A percentile compares a stretch with the other conserved stretches of the same genome.
Conservation (phyloP, 176 grass and related monocot genomes). For the Panicum miliaceum region DNA sequence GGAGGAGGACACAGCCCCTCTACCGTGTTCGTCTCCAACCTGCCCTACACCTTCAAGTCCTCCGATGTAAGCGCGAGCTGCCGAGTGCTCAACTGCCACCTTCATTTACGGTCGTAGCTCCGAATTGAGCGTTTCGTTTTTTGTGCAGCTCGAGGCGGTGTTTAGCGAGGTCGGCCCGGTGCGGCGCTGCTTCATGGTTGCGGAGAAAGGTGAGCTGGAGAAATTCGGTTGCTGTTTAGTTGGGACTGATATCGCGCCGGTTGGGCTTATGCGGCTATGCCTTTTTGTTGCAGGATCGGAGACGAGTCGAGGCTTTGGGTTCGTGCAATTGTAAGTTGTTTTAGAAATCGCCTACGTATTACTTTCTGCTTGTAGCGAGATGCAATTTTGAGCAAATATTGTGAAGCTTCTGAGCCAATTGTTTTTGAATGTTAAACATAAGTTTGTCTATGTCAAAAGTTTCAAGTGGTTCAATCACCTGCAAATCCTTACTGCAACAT, state of each 20-base stretch:
- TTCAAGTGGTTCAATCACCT: not conserved
- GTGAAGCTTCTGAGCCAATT: not conserved
- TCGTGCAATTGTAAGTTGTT: conserved; percentile 88
- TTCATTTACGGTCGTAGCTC: not conserved
- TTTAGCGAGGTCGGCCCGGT: conserved; percentile 95
- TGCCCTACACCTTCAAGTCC: conserved; percentile 86
- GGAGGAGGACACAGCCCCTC: conserved; percentile 62
- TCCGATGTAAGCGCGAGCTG: conserved; percentile 50
- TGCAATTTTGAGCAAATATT: not conserved
- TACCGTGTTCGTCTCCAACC: conserved; percentile 90
- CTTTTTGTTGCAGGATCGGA: conserved; percentile 70
- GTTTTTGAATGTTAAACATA: not conserved
- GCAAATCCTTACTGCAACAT: not conserved
- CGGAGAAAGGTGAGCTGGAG: conserved; percentile 57
- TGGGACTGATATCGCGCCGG: not conserved
- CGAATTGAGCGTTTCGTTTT: not conserved
- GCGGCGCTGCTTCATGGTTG: conserved; percentile 92
- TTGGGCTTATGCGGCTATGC: not conserved
- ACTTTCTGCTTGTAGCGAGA: not conserved
- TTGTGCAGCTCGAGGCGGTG: conserved; percentile 72
- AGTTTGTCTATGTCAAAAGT: not conserved
- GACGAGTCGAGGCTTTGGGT: conserved; percentile 76
- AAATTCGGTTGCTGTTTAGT: not conserved
- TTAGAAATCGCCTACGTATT: not conserved
- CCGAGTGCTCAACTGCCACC: not conserved